These are phyloP conservation scores for Aspergillus sp. DNA, from an alignment of 2,329 filamentous ascomycete genomes.

Conservation along the genomic window DNA sequence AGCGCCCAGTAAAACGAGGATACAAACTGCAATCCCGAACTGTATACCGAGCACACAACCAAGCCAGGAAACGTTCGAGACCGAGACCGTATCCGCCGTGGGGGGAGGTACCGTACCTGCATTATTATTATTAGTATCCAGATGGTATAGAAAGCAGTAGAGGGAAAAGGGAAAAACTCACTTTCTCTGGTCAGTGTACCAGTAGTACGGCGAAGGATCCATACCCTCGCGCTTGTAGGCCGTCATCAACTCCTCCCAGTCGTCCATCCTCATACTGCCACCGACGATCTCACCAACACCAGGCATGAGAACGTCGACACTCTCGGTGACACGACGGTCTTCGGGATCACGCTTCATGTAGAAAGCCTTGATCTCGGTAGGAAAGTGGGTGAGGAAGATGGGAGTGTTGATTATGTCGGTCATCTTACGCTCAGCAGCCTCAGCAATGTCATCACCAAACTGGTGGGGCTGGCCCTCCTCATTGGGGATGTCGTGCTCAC, in stretches of 20 bases:
- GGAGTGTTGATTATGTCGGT: slow-evolving; percentile 93
- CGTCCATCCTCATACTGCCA: slow-evolving; percentile 91
- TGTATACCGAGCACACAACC: slow-evolving; percentile 61
- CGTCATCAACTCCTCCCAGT: slow-evolving; percentile 79
- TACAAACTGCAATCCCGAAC: slow-evolving; percentile 53
- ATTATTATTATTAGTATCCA: slow-evolving; percentile 3
- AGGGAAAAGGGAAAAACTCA: slow-evolving; percentile 43
- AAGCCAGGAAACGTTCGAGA: slow-evolving; percentile 70
- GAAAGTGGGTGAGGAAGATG: slow-evolving; percentile 96
- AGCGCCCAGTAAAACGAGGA: slow-evolving; percentile 45
- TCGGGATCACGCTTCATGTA: slow-evolving; percentile 89
- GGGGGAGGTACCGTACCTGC: slow-evolving; percentile 78
- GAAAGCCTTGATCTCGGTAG: slow-evolving; percentile 94
- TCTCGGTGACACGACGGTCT: slow-evolving; percentile 82
- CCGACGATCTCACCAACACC: slow-evolving; percentile 96
- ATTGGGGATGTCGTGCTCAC: slow-evolving; percentile 83
- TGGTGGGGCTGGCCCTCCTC: slow-evolving; percentile 83
- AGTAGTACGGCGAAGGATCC: slow-evolving; percentile 81
- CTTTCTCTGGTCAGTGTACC: slow-evolving; percentile 98
- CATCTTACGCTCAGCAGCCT: slow-evolving; percentile 94
- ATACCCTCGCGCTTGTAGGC: slow-evolving; percentile 86
- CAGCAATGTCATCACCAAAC: slow-evolving; percentile 96
- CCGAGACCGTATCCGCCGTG: slow-evolving; percentile 93
- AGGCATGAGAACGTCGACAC: slow-evolving; percentile 81
- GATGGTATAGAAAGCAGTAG: neutral